Percentiles rank a stretch among this genome's conserved stretches.
These are phyloP conservation scores for Leishmania arabica DNA, from an alignment of 208 protist species.

Conservation along the genomic window DNA sequence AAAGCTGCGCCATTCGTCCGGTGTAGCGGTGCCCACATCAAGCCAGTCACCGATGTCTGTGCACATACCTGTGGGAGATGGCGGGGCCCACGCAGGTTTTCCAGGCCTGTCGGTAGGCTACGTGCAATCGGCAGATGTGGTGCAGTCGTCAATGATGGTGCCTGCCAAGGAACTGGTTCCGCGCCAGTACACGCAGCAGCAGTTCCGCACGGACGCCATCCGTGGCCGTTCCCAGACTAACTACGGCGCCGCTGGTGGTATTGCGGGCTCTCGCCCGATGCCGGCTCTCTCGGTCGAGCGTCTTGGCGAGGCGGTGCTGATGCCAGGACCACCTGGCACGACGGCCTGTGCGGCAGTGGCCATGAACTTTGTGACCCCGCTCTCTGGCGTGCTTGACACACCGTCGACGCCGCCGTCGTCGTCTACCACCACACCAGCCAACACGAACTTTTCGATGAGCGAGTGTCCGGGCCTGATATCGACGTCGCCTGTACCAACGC, in stretches of 20 bases:
- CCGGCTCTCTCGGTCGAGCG: neutral
- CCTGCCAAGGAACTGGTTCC: neutral
- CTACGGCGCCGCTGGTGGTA: neutral
- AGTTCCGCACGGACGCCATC: neutral
- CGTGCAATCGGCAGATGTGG: neutral
- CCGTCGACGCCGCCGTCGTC: neutral
- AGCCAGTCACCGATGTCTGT: neutral
- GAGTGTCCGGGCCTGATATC: neutral
- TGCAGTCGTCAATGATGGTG: neutral
- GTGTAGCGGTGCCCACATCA: neutral
- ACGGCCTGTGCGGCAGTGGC: neutral
- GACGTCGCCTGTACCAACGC: neutral
- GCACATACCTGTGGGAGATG: neutral
- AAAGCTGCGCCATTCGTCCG: neutral
- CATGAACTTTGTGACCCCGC: neutral
- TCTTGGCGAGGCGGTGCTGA: neutral
- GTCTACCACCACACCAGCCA: neutral
- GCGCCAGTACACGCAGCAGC: neutral
- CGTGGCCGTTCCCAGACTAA: neutral
- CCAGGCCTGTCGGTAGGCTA: neutral
- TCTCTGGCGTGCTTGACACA: neutral
- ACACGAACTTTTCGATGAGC: neutral
- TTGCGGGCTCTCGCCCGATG: neutral
- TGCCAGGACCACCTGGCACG: neutral
- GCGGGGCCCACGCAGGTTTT: neutral